Evolutionary conservation across 169 alveolate species (phyloP), one percentile per base, ranked within the genome.

Genomic region (Cyclospora cayetanensis): DNA sequence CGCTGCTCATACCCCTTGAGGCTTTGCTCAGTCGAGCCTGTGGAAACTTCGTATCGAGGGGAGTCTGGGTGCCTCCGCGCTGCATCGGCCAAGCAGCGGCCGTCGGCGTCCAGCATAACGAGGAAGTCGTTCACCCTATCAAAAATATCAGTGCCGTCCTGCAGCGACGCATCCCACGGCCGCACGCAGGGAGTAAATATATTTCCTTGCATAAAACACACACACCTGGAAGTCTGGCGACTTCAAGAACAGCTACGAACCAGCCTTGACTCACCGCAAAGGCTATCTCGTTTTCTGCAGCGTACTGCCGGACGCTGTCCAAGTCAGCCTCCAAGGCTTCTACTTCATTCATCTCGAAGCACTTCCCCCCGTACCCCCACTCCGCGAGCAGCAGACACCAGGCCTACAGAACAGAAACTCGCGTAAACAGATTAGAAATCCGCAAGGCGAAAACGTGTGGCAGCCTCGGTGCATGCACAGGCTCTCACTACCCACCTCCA

Each of bases 301-400:
- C 42, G 37, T 84, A 84, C 31, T 84, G 91, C 9, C 91, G 91
- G 18, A 84, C 55, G 37, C 53, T n/a, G 37, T 84, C 83, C 35
- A 84, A 70, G 35, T 84, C 91, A 11, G 83, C 82, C 35, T 84
- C 91, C 31, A 84, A 70, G 37, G 39, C 76, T 27, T 65, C 83
- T 31, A 84, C 20, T 3, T 84, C 91, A 2, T 42, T 34, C 2
- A 20, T 35, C 42, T 68, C 76, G 34, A 53, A 84, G 27, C 52
- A 41, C 70, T 84, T 80, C 12, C 91, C 91, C 15, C 91, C 76
- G 55, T 84, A 84, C 12, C 91, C 91, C 52, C 76, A 70, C 52
- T 84, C 91, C 34, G 68, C 31, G 41, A 84, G 46, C 68, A 84
- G 52, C 83, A 65, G n/a, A 65, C 91, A 84, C 91, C 91, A 84